Percentiles rank a stretch among this genome's conserved stretches.
Conservation (phyloP, 140 eudicot genomes). For the Senecio squalidus region DNA sequence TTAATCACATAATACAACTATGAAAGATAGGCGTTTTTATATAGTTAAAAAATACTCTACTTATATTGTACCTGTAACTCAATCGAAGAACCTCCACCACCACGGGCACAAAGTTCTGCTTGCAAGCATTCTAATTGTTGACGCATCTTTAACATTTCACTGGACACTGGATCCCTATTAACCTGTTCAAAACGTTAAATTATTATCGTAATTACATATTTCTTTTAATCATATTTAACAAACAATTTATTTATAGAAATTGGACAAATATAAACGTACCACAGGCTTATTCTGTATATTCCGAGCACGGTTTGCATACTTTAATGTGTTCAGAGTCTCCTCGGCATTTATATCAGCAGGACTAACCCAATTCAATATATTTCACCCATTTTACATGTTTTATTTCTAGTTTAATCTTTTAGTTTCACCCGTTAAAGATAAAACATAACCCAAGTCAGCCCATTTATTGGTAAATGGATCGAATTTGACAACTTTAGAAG, state of each 20-base stretch:
- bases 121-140: slow-evolving; percentile 94
- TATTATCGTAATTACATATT: not conserved
- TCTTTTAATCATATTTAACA: not conserved
- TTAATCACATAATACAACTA: not conserved
- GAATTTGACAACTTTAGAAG: too few relatives aligned
- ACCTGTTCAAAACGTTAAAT: slow-evolving; percentile 37
- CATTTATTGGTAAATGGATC: too few relatives aligned
- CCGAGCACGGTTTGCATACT: slow-evolving; percentile 98
- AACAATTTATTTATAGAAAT: not conserved
- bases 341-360: slow-evolving; percentile 99
- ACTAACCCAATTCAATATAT: too few relatives aligned
- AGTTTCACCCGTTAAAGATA: too few relatives aligned
- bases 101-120: slow-evolving; percentile 97
- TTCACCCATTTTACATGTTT: too few relatives aligned
- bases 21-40: not conserved
- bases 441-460: too few relatives aligned
- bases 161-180: slow-evolving; percentile 95
- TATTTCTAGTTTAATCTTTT: too few relatives aligned
- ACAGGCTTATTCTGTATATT: slow-evolving; percentile 97
- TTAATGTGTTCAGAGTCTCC: slow-evolving; percentile 94
- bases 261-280: slow-evolving; percentile 38
- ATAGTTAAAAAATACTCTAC: not conserved
- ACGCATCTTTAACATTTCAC: slow-evolving; percentile 95
- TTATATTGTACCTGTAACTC: slow-evolving; percentile 61
- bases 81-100: slow-evolving; percentile 75